These are phyloP conservation scores for Austropuccinia psidii DNA, from an alignment of 1,284 basidiomycete genomes.

Conservation along the genomic window DNA sequence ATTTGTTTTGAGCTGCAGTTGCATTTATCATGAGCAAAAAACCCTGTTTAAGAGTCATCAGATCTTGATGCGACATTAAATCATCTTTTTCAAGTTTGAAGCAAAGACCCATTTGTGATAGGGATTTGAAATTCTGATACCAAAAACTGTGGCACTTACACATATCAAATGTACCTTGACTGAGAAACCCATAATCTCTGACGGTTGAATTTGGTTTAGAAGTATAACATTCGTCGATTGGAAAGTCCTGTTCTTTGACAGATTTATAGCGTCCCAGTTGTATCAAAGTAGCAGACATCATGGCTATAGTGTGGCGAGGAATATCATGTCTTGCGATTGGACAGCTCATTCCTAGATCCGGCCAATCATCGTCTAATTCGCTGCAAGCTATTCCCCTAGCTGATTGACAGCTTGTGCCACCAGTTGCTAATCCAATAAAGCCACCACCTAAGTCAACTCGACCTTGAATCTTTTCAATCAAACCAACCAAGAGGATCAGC, in stretches of 20 bases:
- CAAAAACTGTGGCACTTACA: slow-evolving; percentile 2
- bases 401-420: slow-evolving; percentile 7
- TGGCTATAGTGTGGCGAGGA: slow-evolving; percentile 28
- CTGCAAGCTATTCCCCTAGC: slow-evolving; percentile 1
- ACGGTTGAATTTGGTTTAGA: slow-evolving; percentile 9
- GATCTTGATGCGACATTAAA: not conserved
- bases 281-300: slow-evolving; percentile 33
- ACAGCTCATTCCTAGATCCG: slow-evolving; percentile 25
- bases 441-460: slow-evolving; percentile 25
- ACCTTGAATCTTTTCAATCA: too few relatives aligned
- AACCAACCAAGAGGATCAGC: too few relatives aligned
- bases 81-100: not conserved
- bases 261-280: slow-evolving; percentile 33
- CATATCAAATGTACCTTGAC: slow-evolving; percentile 33
- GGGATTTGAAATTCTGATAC: too few relatives aligned
- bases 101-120: not conserved
- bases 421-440: slow-evolving; percentile 19
- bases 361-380: slow-evolving; percentile 32
- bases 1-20: not conserved
- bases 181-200: slow-evolving; percentile 16
- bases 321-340: slow-evolving; percentile 24
- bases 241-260: not conserved
- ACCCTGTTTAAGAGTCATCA: not conserved
- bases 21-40: slow-evolving; percentile 32
- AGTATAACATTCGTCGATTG: slow-evolving; percentile 22